phyloP scores from a whole-genome alignment of 2,329 filamentous ascomycete species.

The Huntiella savannae region DNA sequence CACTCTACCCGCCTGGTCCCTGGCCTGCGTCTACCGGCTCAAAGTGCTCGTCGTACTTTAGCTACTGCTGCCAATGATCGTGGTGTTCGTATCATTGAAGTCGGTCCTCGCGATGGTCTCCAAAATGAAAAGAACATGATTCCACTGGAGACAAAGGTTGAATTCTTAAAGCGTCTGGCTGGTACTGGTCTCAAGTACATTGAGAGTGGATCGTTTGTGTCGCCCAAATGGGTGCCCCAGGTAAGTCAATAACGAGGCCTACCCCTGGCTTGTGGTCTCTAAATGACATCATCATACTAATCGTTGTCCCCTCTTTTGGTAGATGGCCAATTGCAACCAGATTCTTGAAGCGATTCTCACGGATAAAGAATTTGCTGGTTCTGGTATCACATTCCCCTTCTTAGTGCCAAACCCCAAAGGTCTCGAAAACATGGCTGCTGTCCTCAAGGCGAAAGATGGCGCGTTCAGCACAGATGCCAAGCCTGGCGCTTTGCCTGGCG shows the following conservation, averaged over 20 bases:
- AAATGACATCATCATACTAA: background rate
- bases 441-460: slow-evolving; percentile 33
- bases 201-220: slow-evolving; percentile 66
- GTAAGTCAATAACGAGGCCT: slow-evolving; percentile 22
- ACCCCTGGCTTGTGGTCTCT: background rate
- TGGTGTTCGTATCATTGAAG: slow-evolving; percentile 52
- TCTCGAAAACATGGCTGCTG: slow-evolving; percentile 38
- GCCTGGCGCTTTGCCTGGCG: slow-evolving; percentile 21
- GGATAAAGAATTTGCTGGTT: slow-evolving; percentile 31
- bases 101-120: slow-evolving; percentile 69
- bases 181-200: slow-evolving; percentile 52
- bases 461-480: slow-evolving; percentile 33
- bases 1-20: background rate
- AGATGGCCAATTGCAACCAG: slow-evolving; percentile 65
- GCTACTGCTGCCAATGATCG: slow-evolving; percentile 18
- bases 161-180: slow-evolving; percentile 51
- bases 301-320: background rate
- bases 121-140: slow-evolving; percentile 66
- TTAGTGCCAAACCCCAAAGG: slow-evolving; percentile 62
- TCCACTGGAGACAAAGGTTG: slow-evolving; percentile 52
- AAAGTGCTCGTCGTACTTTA: slow-evolving; percentile 4
- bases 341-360: slow-evolving; percentile 52
- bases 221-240: slow-evolving; percentile 72
- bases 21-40: background rate
- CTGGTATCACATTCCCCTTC: slow-evolving; percentile 56